These are phyloP conservation scores for Colletotrichum costaricense DNA, from an alignment of 2,329 filamentous ascomycete species.

Conservation along the genomic window DNA sequence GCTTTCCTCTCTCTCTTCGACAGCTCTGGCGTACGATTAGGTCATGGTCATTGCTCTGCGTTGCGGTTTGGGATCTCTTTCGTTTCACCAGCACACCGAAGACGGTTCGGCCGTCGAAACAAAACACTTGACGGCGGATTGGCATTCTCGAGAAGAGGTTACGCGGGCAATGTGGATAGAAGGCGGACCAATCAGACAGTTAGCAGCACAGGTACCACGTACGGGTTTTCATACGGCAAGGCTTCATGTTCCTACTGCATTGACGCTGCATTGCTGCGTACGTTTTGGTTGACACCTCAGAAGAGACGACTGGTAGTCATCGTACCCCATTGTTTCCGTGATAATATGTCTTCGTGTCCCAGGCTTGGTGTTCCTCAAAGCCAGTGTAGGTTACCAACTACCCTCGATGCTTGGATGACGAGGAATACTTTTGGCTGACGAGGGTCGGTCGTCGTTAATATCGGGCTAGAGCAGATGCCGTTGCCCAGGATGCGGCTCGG, in stretches of 20 bases:
- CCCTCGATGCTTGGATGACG: too few species aligned
- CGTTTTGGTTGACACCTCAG: conserved; percentile 20
- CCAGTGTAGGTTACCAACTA: too few species aligned
- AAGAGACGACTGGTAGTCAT: conserved; percentile 27
- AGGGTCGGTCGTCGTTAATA: too few species aligned
- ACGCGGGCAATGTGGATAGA: conserved; percentile 37
- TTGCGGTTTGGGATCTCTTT: conserved; percentile 35
- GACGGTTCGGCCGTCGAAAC: conserved; percentile 4
- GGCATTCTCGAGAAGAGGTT: conserved; percentile 30
- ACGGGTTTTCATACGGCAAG: conserved; percentile 51
- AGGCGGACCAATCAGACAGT: conserved; percentile 49
- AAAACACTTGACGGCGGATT: conserved; percentile 8
- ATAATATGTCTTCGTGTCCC: not conserved
- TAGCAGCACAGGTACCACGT: conserved; percentile 47
- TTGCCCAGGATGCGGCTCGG: too few species aligned
- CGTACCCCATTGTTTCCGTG: not conserved
- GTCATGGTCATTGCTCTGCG: conserved; percentile 36
- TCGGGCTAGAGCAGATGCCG: too few species aligned
- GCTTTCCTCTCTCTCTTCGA: conserved; percentile 34
- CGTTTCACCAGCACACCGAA: conserved; percentile 22
- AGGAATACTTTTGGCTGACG: too few species aligned
- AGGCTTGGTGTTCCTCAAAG: not conserved
- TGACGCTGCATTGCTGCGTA: conserved; percentile 42
- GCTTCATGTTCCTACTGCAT: conserved; percentile 50
- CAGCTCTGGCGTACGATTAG: conserved; percentile 35